phyloP scores from a whole-genome alignment of 2,329 filamentous ascomycete species.

The Fusarium bulbicola region DNA sequence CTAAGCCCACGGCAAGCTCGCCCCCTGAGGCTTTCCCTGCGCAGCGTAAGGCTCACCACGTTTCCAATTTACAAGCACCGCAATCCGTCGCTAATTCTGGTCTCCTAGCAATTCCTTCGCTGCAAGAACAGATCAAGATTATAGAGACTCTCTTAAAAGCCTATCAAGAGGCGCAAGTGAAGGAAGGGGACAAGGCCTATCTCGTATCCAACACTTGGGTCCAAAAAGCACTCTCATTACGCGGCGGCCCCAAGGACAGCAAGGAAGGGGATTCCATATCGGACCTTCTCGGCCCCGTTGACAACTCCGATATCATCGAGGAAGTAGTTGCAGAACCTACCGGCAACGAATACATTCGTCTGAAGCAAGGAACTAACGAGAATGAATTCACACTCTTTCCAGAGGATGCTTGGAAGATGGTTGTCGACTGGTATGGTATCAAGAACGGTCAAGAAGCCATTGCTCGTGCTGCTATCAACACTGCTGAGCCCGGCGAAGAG shows the following conservation, averaged over 20 bases:
- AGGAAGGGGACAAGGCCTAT: slow-evolving; percentile 79
- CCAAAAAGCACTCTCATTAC: slow-evolving; percentile 73
- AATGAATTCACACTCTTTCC: slow-evolving; percentile 83
- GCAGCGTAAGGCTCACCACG: slow-evolving; percentile 41
- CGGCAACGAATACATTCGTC: slow-evolving; percentile 71
- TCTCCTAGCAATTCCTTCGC: slow-evolving; percentile 47
- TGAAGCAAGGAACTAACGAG: slow-evolving; percentile 74
- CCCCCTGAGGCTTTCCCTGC: slow-evolving; percentile 28
- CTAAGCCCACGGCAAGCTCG: slow-evolving; percentile 41
- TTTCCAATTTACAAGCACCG: not conserved
- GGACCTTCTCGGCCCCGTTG: slow-evolving; percentile 77
- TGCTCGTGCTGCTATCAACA: slow-evolving; percentile 80
- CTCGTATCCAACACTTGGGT: slow-evolving; percentile 85
- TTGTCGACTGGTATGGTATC: slow-evolving; percentile 84
- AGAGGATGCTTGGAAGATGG: slow-evolving; percentile 80
- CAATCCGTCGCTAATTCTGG: slow-evolving; percentile 23
- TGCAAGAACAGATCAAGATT: slow-evolving; percentile 72
- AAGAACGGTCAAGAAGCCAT: slow-evolving; percentile 76
- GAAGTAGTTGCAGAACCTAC: slow-evolving; percentile 63
- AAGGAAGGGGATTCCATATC: slow-evolving; percentile 68
- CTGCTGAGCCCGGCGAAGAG: slow-evolving; percentile 63
- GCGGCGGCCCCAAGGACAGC: slow-evolving; percentile 64
- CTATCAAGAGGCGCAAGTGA: slow-evolving; percentile 60
- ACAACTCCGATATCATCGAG: slow-evolving; percentile 84
- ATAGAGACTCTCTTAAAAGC: slow-evolving; percentile 71